Percentiles rank a stretch among this genome's conserved stretches.
Evolutionary conservation across 495 filamentous ascomycete genomes (phyloP).

Genomic region (Penicillium goetzii): DNA sequence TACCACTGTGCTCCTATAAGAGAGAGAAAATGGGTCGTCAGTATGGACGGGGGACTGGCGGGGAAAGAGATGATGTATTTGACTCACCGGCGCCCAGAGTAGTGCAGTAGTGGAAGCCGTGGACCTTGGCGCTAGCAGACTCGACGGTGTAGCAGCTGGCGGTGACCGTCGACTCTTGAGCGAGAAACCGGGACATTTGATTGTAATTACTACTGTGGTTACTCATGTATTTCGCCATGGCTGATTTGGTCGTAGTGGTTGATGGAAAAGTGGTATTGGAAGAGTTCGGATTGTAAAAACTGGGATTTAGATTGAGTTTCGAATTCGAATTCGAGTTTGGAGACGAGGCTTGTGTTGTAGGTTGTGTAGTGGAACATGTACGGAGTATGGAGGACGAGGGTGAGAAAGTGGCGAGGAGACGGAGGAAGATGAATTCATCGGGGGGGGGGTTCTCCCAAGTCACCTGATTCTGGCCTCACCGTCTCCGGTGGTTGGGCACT

Average conservation of each 20-base stretch:
- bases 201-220: constrained; percentile 74
- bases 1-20: constrained; percentile 84
- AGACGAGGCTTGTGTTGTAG: neutral
- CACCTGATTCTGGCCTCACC: constrained; percentile 6
- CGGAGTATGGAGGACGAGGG: neutral
- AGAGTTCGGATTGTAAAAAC: constrained; percentile 7
- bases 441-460: constrained; percentile 4
- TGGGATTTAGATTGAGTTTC: constrained; percentile 3
- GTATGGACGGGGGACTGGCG: constrained; percentile 3
- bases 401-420: neutral
- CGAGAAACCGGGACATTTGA: constrained; percentile 57
- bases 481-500: neutral
- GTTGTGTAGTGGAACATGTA: constrained; percentile 9
- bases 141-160: constrained; percentile 82
- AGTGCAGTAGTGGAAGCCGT: constrained; percentile 94
- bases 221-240: constrained; percentile 63
- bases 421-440: neutral
- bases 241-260: constrained; percentile 18
- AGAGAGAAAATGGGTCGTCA: neutral
- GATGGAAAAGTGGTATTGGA: neutral
- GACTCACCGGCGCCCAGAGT: constrained; percentile 72
- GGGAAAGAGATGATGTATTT: neutral
- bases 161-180: constrained; percentile 65
- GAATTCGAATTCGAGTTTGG: neutral
- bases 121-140: constrained; percentile 58